Conservation (phyloP, 306 rosid genomes). For the Vigna trinervia region DNA sequence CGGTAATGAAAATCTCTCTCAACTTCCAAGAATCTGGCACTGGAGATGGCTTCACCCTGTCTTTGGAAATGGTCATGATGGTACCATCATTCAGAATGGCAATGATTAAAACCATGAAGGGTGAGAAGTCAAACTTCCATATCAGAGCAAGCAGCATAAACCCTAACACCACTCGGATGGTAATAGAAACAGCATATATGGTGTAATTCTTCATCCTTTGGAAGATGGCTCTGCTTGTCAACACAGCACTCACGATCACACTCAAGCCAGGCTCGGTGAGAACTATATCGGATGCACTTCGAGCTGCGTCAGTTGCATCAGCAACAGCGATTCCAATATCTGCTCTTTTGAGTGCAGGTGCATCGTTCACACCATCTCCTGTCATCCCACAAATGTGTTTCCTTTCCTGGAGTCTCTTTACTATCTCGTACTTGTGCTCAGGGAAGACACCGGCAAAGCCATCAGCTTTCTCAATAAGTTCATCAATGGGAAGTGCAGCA, state of each 20-base stretch:
- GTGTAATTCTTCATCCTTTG: conserved; percentile 97
- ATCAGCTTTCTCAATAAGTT: conserved; percentile 92
- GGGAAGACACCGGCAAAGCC: conserved; percentile 98
- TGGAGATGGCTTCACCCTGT: conserved; percentile 94
- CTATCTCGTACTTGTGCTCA: conserved; percentile 92
- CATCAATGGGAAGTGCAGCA: conserved; percentile 75
- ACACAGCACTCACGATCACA: conserved; percentile 83
- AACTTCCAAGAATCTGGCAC: conserved; percentile 93
- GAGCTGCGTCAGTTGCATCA: conserved; percentile 94
- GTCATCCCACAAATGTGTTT: conserved; percentile 94
- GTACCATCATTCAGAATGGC: conserved; percentile 95
- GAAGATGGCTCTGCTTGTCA: conserved; percentile 91
- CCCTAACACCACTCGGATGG: conserved; percentile 83
- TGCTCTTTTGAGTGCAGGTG: conserved; percentile 85
- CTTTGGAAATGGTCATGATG: conserved; percentile 94
- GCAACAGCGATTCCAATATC: conserved; percentile 96
- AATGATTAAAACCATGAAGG: conserved; percentile 90
- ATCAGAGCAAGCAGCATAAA: conserved; percentile 85
- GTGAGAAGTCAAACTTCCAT: conserved; percentile 92
- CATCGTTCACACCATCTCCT: conserved; percentile 97
- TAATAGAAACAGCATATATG: conserved; percentile 88
- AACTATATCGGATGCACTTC: conserved; percentile 90
- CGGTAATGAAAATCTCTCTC: conserved; percentile 86
- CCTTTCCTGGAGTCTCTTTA: conserved; percentile 79
- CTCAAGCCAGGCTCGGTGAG: conserved; percentile 92